Percentiles rank a stretch among this genome's conserved stretches.
Conservation (phyloP, 257 asterid species). For the Solanum microdontum region DNA sequence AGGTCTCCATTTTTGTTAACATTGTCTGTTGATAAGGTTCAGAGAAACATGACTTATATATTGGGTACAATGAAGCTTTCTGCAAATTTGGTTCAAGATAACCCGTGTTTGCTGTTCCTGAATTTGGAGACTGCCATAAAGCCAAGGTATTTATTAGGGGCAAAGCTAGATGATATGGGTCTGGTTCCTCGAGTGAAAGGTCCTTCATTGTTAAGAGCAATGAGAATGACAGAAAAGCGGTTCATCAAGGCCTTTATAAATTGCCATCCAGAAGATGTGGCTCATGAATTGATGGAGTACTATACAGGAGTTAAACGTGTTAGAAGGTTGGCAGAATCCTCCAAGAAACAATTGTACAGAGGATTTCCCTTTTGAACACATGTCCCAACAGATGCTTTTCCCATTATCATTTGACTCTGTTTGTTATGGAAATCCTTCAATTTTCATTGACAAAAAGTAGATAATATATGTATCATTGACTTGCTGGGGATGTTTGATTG, state of each 20-base stretch:
- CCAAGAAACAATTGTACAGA: slow-evolving; percentile 32
- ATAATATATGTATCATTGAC: background rate
- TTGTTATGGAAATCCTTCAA: background rate
- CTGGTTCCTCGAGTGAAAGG: slow-evolving; percentile 56
- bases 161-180: slow-evolving; percentile 63
- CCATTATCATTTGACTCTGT: background rate
- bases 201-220: slow-evolving; percentile 39
- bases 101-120: slow-evolving; percentile 42
- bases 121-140: slow-evolving; percentile 51
- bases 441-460: background rate
- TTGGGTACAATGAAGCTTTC: slow-evolving; percentile 56
- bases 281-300: slow-evolving; percentile 31
- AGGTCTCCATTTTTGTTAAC: slow-evolving; percentile 58
- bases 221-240: slow-evolving; percentile 70
- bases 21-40: slow-evolving; percentile 60
- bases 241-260: slow-evolving; percentile 40
- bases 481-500: background rate
- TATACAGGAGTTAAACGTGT: slow-evolving; percentile 42
- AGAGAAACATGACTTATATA: slow-evolving; percentile 68
- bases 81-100: slow-evolving; percentile 22
- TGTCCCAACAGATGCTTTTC: background rate
- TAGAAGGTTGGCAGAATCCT: slow-evolving; percentile 61
- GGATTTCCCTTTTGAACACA: slow-evolving; percentile 61
- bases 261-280: slow-evolving; percentile 44
- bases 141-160: slow-evolving; percentile 52